These are phyloP conservation scores for Diutina neorugosa DNA, from an alignment of 1,139 yeast genomes.

Conservation along the genomic window DNA sequence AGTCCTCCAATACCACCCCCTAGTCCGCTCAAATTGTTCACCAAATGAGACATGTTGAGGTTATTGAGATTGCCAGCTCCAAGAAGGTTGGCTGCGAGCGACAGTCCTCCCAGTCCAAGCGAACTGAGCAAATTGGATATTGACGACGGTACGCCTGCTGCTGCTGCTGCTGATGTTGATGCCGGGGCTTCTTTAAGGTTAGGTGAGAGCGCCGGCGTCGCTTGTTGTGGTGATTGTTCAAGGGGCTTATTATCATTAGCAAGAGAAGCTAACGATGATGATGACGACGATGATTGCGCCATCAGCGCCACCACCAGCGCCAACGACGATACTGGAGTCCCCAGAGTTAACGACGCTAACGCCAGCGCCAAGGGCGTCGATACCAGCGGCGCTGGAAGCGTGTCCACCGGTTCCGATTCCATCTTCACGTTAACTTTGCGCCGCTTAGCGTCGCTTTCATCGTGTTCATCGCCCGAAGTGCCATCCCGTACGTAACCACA, in stretches of 20 bases:
- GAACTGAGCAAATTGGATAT: not conserved
- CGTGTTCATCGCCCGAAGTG: conserved; percentile 8
- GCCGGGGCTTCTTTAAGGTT: not conserved
- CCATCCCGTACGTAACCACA: conserved; percentile 40
- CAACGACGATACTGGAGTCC: not conserved
- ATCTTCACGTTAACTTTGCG: too few relatives aligned
- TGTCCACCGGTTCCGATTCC: not conserved
- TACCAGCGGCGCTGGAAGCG: not conserved
- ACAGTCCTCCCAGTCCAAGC: not conserved
- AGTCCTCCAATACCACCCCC: conserved; percentile 25
- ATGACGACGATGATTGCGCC: not conserved
- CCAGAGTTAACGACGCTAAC: not conserved
- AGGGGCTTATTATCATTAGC: too few relatives aligned
- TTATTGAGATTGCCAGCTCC: conserved; percentile 36
- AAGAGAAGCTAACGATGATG: not conserved
- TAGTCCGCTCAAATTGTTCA: conserved; percentile 23
- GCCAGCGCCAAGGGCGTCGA: not conserved
- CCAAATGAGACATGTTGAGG: conserved; percentile 32
- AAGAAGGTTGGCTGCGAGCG: conserved; percentile 11
- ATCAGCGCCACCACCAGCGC: not conserved
- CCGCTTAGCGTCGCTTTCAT: not conserved
- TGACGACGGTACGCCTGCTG: not conserved
- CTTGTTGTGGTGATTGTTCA: too few relatives aligned
- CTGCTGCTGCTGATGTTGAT: not conserved
- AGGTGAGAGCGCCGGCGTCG: not conserved